phyloP scores from a whole-genome alignment of 2,329 filamentous ascomycete species.

The Cladophialophora exuberans region DNA sequence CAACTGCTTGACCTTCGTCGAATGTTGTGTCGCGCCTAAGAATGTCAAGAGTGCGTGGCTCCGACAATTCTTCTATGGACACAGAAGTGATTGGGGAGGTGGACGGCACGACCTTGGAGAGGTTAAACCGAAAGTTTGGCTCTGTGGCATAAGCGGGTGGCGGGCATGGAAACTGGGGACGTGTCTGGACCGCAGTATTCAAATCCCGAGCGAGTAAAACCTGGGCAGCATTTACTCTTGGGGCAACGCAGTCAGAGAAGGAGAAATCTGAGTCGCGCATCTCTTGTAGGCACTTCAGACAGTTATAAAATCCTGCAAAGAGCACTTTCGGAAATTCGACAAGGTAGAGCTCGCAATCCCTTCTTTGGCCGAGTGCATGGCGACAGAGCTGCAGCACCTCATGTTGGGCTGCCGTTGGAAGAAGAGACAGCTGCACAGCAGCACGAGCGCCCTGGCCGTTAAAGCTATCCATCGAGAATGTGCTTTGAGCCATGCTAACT shows the following conservation, averaged over 20 bases:
- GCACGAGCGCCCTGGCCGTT: constrained; percentile 23
- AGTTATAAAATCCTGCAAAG: constrained; percentile 61
- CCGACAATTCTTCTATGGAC: constrained; percentile 16
- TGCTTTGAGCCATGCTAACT: constrained; percentile 27
- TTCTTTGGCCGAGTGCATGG: constrained; percentile 30
- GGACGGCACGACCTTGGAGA: constrained; percentile 24
- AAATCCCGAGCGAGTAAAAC: constrained; percentile 1
- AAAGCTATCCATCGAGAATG: constrained; percentile 29
- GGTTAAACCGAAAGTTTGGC: constrained; percentile 31
- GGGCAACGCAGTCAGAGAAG: constrained; percentile 32
- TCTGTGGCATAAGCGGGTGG: constrained; percentile 32
- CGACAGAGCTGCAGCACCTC: constrained; percentile 29
- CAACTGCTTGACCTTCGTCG: constrained; percentile 47
- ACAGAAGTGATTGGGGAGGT: constrained; percentile 10
- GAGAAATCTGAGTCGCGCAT: constrained; percentile 47
- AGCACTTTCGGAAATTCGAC: constrained; percentile 67
- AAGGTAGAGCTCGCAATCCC: constrained; percentile 39
- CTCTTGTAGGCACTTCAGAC: constrained; percentile 58
- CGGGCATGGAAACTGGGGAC: constrained; percentile 8
- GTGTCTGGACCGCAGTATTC: neutral
- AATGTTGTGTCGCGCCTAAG: constrained; percentile 27
- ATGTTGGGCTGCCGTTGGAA: constrained; percentile 23
- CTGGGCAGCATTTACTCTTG: constrained; percentile 6
- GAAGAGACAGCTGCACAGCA: constrained; percentile 28
- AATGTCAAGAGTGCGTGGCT: constrained; percentile 11